Conservation (phyloP, 441 rosid species). For the Eruca vesicaria region DNA sequence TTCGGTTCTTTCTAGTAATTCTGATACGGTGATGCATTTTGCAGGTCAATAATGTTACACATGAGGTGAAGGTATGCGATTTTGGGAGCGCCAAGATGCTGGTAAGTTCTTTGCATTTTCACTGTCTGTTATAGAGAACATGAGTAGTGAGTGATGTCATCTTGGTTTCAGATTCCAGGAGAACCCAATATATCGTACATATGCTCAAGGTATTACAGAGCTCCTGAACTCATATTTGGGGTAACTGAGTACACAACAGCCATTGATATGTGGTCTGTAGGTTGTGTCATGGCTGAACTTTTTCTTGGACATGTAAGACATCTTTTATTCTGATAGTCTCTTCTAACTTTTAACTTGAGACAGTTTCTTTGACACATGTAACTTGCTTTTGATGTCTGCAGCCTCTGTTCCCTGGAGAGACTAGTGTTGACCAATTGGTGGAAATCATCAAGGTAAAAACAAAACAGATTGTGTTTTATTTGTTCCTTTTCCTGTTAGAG, state of each 20-base stretch:
- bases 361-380: not conserved
- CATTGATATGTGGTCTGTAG: conserved; percentile 85
- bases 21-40: not conserved
- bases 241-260: conserved; percentile 78
- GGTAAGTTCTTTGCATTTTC: conserved; percentile 39
- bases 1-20: too few species aligned
- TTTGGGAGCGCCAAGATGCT: conserved; percentile 92
- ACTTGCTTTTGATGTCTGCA: conserved; percentile 28
- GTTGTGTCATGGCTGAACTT: conserved; percentile 82
- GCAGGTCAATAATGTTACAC: conserved; percentile 79
- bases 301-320: conserved; percentile 75
- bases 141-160: conserved; percentile 15
- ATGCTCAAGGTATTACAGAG: conserved; percentile 83
- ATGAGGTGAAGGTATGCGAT: conserved; percentile 84
- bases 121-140: not conserved
- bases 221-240: conserved; percentile 90
- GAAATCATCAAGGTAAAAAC: conserved; percentile 88
- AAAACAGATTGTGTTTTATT: not conserved
- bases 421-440: conserved; percentile 91
- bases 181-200: conserved; percentile 86
- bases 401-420: conserved; percentile 96
- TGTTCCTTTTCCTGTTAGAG: not conserved
- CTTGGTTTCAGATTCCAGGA: conserved; percentile 61
- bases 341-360: conserved; percentile 1
- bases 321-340: not conserved